Base-by-base conservation (phyloP, 495 filamentous ascomycete species). In the Podospora tetraspora region DNA sequence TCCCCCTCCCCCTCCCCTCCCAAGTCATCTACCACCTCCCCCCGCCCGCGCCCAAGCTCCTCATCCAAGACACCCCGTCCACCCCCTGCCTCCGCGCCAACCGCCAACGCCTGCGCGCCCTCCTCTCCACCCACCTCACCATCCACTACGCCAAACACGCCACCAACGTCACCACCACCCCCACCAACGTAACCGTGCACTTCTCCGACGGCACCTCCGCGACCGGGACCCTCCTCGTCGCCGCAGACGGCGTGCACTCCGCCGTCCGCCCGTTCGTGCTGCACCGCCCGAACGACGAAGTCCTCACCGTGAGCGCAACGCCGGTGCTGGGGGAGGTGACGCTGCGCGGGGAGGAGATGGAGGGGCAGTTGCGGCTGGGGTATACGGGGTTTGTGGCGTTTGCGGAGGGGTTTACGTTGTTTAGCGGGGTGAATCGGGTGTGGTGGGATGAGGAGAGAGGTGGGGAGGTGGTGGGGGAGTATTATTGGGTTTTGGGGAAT, bases 1-100 rank as follows among this genome's bases (percentile, higher is more conserved):
- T 80, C 0, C 86, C 87, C 0, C 78, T 84, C 1, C 77, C 74
- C 16, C 77, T 84, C 21, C 75, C 83, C 2, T 82, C 85, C 24
- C 82, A 85, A 22, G 74, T 86, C 7, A 75, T 77, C 34, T 30
- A 74, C 57, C 75, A 76, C 37, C 27, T 69, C 13, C 64, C 61
- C 0, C 30, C 30, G 0, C 67, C 62, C 12, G 68, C 63, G 3
- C 30, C 37, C 21, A 71, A 56, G 25, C 19, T 70, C 1, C 67
- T 19, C 1, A 70, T 79, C 5, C n/a, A 74, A 30, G 71, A 74
- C 64, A 71, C 70, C 3, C 67, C 72, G 7, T 72, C 75, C 16
- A 68, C 76, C 0, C 77, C 80, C 0, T 81, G 84, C 66, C 73
- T 85, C 29, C 80, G 86, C n/a, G 75, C 84, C 7, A 81, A 81